Conservation (phyloP, 2,329 filamentous ascomycete species). For the Xylariaceae sp. region DNA sequence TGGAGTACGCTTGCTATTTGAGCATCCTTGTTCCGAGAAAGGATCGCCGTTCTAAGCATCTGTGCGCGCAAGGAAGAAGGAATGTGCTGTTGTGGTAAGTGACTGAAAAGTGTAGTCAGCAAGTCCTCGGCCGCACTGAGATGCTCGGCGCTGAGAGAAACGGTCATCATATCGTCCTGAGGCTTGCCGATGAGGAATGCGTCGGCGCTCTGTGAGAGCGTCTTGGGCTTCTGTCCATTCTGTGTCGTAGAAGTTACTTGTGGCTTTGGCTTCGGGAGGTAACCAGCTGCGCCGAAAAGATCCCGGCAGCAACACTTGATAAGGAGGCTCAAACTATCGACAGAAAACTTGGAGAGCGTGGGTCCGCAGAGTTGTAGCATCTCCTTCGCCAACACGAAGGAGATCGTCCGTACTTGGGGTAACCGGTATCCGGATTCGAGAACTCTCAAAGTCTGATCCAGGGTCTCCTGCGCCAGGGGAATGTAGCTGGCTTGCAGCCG, state of each 20-base stretch:
- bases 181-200: conserved; percentile 55
- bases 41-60: conserved; percentile 74
- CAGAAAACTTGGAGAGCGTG: conserved; percentile 59
- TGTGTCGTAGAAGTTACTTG: conserved; percentile 25
- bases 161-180: conserved; percentile 28
- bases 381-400: conserved; percentile 54
- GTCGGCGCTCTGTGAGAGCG: conserved; percentile 59
- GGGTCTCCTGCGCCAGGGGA: conserved; percentile 56
- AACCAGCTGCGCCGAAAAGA: conserved; percentile 52
- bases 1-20: conserved; percentile 81
- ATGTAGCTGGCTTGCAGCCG: conserved; percentile 55
- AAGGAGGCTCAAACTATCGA: conserved; percentile 57
- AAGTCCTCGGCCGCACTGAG: conserved; percentile 54
- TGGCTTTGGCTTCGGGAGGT: conserved; percentile 40
- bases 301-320: conserved; percentile 70
- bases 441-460: conserved; percentile 68
- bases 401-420: conserved; percentile 51
- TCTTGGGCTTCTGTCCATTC: conserved; percentile 41
- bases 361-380: conserved; percentile 60
- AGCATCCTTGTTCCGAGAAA: conserved; percentile 62
- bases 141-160: conserved; percentile 42
- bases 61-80: conserved; percentile 67
- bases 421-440: conserved; percentile 55
- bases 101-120: conserved; percentile 56
- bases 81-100: conserved; percentile 60